Evolutionary conservation across 2,329 filamentous ascomycete species (phyloP).

Genomic region (Xylaria sp.): DNA sequence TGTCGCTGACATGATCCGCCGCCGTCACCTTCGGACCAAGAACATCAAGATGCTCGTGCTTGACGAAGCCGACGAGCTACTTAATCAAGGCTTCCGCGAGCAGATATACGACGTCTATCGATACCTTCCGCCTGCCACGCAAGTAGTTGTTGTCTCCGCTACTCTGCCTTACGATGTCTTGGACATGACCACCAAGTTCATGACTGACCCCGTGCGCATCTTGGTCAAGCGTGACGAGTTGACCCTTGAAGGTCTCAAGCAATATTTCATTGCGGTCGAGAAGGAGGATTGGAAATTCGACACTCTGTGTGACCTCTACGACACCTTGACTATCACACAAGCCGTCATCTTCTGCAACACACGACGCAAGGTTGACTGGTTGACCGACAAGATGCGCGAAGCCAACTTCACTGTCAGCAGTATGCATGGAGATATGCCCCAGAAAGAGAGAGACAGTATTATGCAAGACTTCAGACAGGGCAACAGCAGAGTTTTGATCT

Average conservation of each 20-base stretch:
- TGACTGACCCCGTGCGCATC: constrained; percentile 97
- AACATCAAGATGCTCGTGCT: constrained; percentile 74
- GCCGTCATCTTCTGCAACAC: constrained; percentile 99
- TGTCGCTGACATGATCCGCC: constrained; percentile 75
- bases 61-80: constrained; percentile 71
- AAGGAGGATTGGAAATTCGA: constrained; percentile 99
- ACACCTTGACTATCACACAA: constrained; percentile 97
- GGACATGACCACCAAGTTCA: constrained; percentile 99
- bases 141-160: constrained; percentile 97
- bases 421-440: constrained; percentile 99
- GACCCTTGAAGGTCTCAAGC: constrained; percentile 96
- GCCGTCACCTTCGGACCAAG: constrained; percentile 66
- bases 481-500: constrained; percentile 95
- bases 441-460: constrained; percentile 97
- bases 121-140: constrained; percentile 93
- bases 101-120: constrained; percentile 99
- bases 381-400: constrained; percentile 99
- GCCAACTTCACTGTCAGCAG: constrained; percentile 98
- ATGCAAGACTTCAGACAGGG: constrained; percentile 99
- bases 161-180: constrained; percentile 98
- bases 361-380: constrained; percentile 97
- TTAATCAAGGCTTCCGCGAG: constrained; percentile 96
- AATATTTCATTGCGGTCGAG: constrained; percentile 99
- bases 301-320: constrained; percentile 97
- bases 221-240: constrained; percentile 98